Conservation (phyloP, 2,329 filamentous ascomycete genomes). For the Trichoderma oligosporum region DNA sequence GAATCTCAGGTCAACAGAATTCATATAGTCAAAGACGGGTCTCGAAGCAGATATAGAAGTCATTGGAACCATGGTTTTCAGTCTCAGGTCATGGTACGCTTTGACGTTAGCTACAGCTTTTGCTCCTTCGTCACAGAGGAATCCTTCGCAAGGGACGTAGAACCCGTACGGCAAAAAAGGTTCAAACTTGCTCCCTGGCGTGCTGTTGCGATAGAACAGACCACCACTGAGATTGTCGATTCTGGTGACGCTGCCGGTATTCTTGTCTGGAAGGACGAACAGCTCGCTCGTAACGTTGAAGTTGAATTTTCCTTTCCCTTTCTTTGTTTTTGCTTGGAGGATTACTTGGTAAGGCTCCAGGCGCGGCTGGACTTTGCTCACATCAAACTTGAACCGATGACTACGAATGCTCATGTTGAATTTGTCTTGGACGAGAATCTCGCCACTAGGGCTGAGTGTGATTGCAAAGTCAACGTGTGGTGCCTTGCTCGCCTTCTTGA, state of each 20-base stretch:
- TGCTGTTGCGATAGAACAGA: constrained; percentile 37
- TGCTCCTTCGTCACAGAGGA: constrained; percentile 37
- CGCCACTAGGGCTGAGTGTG: constrained; percentile 30
- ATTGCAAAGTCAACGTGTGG: constrained; percentile 38
- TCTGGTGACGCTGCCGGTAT: constrained; percentile 41
- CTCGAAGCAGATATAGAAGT: constrained; percentile 36
- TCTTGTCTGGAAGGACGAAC: constrained; percentile 43
- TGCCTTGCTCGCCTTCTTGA: constrained; percentile 22
- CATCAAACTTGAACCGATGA: constrained; percentile 37
- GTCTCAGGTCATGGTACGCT: constrained; percentile 35
- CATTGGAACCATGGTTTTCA: constrained; percentile 45
- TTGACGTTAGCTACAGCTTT: constrained; percentile 31
- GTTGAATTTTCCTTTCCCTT: constrained; percentile 30
- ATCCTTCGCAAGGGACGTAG: constrained; percentile 42
- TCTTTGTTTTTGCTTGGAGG: constrained; percentile 31
- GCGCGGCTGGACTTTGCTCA: constrained; percentile 35
- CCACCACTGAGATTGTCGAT: constrained; percentile 46
- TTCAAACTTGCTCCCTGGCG: constrained; percentile 35
- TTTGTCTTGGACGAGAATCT: constrained; percentile 33
- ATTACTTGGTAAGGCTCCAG: constrained; percentile 39
- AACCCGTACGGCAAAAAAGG: constrained; percentile 45
- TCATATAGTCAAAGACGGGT: constrained; percentile 39
- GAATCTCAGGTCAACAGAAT: constrained; percentile 37
- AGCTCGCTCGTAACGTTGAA: constrained; percentile 38
- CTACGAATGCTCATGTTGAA: constrained; percentile 35